A percentile compares a stretch with the other conserved stretches of the same genome.
Evolutionary conservation across 305 asterid species (phyloP).

Genomic region (Fraxinus greggii): DNA sequence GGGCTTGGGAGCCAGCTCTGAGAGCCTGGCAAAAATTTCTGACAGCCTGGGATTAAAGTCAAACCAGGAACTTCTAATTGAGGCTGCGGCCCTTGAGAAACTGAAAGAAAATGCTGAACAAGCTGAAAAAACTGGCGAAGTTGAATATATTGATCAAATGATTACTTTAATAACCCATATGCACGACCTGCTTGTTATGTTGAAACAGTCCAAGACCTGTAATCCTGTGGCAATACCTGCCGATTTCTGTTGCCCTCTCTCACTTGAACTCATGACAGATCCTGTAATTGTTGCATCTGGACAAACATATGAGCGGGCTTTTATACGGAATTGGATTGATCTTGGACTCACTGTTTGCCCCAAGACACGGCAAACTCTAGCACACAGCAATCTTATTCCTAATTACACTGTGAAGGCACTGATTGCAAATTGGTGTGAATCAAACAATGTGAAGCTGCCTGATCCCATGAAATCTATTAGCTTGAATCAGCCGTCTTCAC

Average conservation of each 20-base stretch:
- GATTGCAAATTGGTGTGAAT: constrained; percentile 83
- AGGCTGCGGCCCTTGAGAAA: constrained; percentile 87
- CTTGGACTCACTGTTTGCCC: constrained; percentile 90
- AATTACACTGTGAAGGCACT: constrained; percentile 88
- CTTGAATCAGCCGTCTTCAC: constrained; percentile 65
- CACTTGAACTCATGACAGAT: constrained; percentile 90
- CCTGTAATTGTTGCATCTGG: constrained; percentile 94
- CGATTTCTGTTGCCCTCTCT: constrained; percentile 88
- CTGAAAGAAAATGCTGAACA: constrained; percentile 85
- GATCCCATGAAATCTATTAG: constrained; percentile 60
- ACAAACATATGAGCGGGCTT: constrained; percentile 79
- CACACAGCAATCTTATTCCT: constrained; percentile 73
- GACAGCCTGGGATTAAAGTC: constrained; percentile 66
- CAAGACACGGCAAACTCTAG: constrained; percentile 77
- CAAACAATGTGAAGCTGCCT: constrained; percentile 70
- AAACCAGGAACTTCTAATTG: constrained; percentile 79
- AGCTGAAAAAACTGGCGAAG: constrained; percentile 68
- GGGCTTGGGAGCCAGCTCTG: constrained; percentile 67
- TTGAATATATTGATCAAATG: constrained; percentile 71
- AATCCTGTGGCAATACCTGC: constrained; percentile 77
- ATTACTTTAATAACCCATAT: constrained; percentile 72
- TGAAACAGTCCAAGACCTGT: constrained; percentile 65
- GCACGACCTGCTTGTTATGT: constrained; percentile 68
- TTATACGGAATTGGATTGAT: constrained; percentile 78
- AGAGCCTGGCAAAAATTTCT: constrained; percentile 57